Conservation (phyloP, 2,329 filamentous ascomycete genomes). For the Nemania abortiva region DNA sequence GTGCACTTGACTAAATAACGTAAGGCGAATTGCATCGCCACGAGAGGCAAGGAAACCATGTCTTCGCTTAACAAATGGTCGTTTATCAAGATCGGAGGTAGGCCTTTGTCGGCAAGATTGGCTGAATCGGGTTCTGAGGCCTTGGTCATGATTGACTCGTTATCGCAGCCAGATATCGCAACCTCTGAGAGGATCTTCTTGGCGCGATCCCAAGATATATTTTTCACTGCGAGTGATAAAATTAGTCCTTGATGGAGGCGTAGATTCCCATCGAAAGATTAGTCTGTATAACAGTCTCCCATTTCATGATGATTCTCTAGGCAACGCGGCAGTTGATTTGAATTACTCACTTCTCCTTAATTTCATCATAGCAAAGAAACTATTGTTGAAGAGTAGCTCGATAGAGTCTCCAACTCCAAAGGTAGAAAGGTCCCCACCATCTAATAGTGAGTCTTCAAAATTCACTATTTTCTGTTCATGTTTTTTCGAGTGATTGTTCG, state of each 20-base stretch:
- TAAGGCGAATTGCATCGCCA: conserved; percentile 80
- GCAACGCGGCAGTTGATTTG: too few species aligned
- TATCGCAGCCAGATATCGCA: neutral
- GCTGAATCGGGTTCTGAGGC: neutral
- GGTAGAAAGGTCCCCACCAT: conserved; percentile 58
- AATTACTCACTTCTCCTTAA: conserved; percentile 59
- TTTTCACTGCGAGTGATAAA: neutral
- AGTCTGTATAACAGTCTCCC: neutral
- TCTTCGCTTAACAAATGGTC: conserved; percentile 52
- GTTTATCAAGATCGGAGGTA: conserved; percentile 45
- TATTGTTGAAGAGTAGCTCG: conserved; percentile 73
- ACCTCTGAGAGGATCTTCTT: conserved; percentile 56
- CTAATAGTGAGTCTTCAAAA: neutral
- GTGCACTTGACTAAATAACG: conserved; percentile 84
- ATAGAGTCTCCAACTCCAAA: conserved; percentile 80
- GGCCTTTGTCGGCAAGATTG: conserved; percentile 33
- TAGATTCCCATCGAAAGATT: neutral
- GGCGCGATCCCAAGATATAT: conserved; percentile 55
- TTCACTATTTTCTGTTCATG: conserved; percentile 24
- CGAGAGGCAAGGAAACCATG: conserved; percentile 64
- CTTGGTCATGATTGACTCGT: conserved; percentile 25
- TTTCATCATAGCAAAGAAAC: conserved; percentile 72
- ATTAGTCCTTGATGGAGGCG: conserved; percentile 13
- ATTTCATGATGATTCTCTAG: too few species aligned
- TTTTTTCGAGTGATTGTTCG: neutral